phyloP scores from a whole-genome alignment of 23 red algal genomes.

The Pyropia yezoensis region DNA sequence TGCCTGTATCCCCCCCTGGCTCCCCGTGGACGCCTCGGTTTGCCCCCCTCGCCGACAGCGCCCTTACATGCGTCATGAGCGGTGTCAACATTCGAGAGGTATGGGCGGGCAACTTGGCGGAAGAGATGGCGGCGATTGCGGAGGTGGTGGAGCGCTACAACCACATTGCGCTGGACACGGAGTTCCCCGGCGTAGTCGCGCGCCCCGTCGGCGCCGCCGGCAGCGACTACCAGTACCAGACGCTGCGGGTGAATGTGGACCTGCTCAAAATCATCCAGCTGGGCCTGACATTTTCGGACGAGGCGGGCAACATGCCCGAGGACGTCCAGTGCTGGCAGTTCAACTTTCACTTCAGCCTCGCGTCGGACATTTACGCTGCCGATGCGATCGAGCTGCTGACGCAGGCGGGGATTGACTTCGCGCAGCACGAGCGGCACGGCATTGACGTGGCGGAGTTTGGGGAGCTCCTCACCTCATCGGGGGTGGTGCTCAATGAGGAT shows the following conservation, averaged over 20 bases:
- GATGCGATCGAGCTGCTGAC: conserved; percentile 83
- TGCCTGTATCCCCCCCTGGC: too few relatives aligned
- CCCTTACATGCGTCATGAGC: too few relatives aligned
- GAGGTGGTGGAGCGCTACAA: conserved; percentile 61
- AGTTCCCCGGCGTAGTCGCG: conserved; percentile 95
- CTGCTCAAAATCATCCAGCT: conserved; percentile 91
- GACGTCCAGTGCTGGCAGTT: conserved; percentile 88
- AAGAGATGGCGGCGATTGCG: conserved; percentile 65
- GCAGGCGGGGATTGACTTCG: conserved; percentile 85
- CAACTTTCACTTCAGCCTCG: conserved; percentile 79
- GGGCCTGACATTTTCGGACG: conserved; percentile 58
- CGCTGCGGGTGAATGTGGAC: conserved; percentile 79
- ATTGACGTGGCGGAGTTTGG: conserved; percentile 88
- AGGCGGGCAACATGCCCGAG: conserved; percentile 55
- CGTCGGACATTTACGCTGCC: conserved; percentile 76
- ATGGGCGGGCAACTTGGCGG: conserved; percentile 77
- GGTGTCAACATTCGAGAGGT: conserved; percentile 56
- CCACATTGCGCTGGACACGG: conserved; percentile 87
- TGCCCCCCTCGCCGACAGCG: too few relatives aligned
- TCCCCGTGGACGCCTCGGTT: too few relatives aligned
- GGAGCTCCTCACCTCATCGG: conserved; percentile 81
- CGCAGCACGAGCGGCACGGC: conserved; percentile 58
- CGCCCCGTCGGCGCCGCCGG: conserved; percentile 57
- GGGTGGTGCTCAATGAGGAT: conserved; percentile 73
- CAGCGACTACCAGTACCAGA: conserved; percentile 74